A percentile compares a stretch with the other conserved stretches of the same genome.
These are phyloP conservation scores for Trypanosoma cruzi DNA, from an alignment of 208 protist genomes.

Conservation along the genomic window DNA sequence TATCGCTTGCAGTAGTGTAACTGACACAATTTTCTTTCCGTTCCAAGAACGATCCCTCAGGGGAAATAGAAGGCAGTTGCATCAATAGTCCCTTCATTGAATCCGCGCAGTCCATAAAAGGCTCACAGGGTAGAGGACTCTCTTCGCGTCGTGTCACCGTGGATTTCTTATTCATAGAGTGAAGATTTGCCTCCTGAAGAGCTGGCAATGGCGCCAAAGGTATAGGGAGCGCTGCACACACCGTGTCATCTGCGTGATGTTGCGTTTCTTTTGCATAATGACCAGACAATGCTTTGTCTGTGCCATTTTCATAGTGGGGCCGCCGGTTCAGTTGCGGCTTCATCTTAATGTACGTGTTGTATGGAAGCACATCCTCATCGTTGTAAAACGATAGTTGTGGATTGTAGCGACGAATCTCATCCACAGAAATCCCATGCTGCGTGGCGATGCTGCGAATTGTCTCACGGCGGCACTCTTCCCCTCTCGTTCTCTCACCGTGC, in stretches of 20 bases:
- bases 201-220: conserved; percentile 24
- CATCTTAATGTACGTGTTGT: conserved; percentile 62
- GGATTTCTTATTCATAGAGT: background rate
- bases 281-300: background rate
- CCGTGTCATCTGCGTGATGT: background rate
- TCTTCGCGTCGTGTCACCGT: background rate
- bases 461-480: conserved; percentile 11
- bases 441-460: conserved; percentile 37
- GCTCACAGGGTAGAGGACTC: background rate
- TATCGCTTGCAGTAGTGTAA: background rate
- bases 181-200: conserved; percentile 5
- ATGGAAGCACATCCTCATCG: conserved; percentile 33
- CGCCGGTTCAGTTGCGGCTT: conserved; percentile 1
- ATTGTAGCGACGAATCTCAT: conserved; percentile 48
- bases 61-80: conserved; percentile 21
- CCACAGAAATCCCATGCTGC: conserved; percentile 23
- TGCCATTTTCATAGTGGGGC: background rate
- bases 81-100: background rate
- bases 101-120: background rate
- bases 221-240: conserved; percentile 7
- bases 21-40: background rate
- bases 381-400: conserved; percentile 41
- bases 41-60: background rate
- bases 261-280: background rate
- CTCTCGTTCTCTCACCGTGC: background rate